Evolutionary conservation across 257 asterid genomes (phyloP), one percentile per base, ranked within the genome.

Genomic region (Solanum clarkiae): DNA sequence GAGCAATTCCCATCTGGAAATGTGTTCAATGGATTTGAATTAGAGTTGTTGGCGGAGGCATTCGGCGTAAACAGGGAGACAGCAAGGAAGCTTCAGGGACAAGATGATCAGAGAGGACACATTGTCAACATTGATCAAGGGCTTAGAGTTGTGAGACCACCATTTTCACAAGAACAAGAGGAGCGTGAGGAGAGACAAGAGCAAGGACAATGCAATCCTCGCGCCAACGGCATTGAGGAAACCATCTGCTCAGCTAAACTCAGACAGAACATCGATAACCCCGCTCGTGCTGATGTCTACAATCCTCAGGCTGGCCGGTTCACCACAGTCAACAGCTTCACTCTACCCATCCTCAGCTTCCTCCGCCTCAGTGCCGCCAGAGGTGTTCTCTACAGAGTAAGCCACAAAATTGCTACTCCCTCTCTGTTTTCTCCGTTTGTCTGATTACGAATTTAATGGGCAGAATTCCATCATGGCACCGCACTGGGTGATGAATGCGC

Each of bases 391-490:
- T 80, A 90, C 88, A 86, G 59, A 90, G 96, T 93, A 85, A 49
- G 42, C n/a, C 79, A 60, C 26, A 13, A 3, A 32, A 49, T 72
- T 12, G 3, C 80, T 63, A 44, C 47, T 6, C 47, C 9, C 47
- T 1, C 47, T 44, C 47, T 44, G 8, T 44, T 8, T 44, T 5
- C 65, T 57, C 26, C 8, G 24, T 8, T 57, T 57, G 62, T 7
- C 62, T 55, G 62, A 16, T 11, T 51, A 13, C 3, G n/a, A 15
- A 24, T 83, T 4, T 47, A 51, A 77, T 44, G 47, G 55, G 56
- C 92, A 94, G 98, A 88, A 95, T 24, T 95, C 91, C 0, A 85
- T 94, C 7, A 88, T 92, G 87, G 70, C 98, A n/a, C 98, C 98
- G 20, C 90, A 86, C 71, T 95, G 98, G 96, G 80, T 45, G 84